These are phyloP conservation scores for Paralagenidium karlingii DNA, from an alignment of 352 stramenopile species.

Conservation along the genomic window DNA sequence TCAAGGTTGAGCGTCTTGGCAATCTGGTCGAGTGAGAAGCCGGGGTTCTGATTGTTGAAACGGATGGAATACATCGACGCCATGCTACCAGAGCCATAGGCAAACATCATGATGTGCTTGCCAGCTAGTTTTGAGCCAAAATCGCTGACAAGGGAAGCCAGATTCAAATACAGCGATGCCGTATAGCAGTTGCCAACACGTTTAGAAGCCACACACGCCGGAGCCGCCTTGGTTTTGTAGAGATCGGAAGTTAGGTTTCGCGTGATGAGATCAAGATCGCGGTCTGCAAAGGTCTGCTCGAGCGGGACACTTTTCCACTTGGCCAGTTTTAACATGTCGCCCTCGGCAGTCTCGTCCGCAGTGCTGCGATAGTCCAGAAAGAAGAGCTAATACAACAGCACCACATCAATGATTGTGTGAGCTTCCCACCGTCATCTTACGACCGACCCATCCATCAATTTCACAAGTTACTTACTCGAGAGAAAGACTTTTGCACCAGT, in stretches of 20 bases:
- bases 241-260: conserved; percentile 63
- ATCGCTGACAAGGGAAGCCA: conserved; percentile 81
- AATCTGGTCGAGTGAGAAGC: conserved; percentile 90
- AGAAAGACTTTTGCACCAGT: conserved; percentile 94
- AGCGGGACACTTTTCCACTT: conserved; percentile 73
- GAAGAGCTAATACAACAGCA: conserved; percentile 12
- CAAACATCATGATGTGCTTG: conserved; percentile 90
- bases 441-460: too few relatives aligned
- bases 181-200: conserved; percentile 96
- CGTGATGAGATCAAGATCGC: conserved; percentile 79
- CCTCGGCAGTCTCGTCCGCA: conserved; percentile 5
- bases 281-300: conserved; percentile 88
- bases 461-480: conserved; percentile 36
- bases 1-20: conserved; percentile 67
- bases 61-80: conserved; percentile 89
- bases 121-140: conserved; percentile 30
- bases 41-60: conserved; percentile 8
- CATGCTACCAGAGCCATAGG: conserved; percentile 93
- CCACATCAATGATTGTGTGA: not conserved
- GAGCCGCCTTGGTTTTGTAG: conserved; percentile 71
- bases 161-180: conserved; percentile 92
- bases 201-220: conserved; percentile 80
- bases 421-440: not conserved
- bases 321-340: conserved; percentile 19
- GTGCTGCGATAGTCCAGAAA: conserved; percentile 45